Percentiles rank a stretch among this genome's conserved stretches.
Evolutionary conservation across 129 eudicot genomes (phyloP).

Genomic region (Pseudognaphalium luteoalbum): DNA sequence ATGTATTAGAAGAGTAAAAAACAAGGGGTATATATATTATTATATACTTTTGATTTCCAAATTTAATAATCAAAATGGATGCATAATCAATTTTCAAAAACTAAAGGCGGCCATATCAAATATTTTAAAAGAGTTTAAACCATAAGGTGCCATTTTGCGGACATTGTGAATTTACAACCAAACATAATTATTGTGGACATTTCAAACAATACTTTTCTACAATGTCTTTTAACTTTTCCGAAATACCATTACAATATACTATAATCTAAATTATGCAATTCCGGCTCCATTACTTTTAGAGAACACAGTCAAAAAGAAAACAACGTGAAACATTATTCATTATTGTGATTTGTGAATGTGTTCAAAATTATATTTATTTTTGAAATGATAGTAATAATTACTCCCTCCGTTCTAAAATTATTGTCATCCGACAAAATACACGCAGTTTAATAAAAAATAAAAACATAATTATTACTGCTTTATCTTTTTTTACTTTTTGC

Average conservation of each 20-base stretch:
- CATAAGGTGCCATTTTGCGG: slow-evolving; percentile 26
- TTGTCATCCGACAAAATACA: too few species aligned
- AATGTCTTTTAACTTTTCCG: slow-evolving; percentile 10
- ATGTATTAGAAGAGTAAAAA: too few species aligned
- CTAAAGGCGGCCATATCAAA: slow-evolving; percentile 36
- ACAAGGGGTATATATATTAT: neutral
- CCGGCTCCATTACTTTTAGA: neutral
- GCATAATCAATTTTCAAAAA: slow-evolving; percentile 23
- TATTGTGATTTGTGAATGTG: neutral
- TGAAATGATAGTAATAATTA: too few species aligned
- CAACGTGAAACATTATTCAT: too few species aligned
- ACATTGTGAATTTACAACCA: slow-evolving; percentile 14
- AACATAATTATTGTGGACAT: neutral
- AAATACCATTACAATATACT: neutral
- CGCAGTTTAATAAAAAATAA: too few species aligned
- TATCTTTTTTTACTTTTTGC: too few species aligned
- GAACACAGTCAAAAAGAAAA: neutral
- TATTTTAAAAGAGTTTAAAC: slow-evolving; percentile 26
- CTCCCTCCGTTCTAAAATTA: too few species aligned
- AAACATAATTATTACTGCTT: too few species aligned
- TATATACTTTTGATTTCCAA: neutral
- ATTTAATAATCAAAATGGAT: slow-evolving; percentile 3
- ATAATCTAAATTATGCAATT: too few species aligned
- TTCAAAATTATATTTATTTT: too few species aligned
- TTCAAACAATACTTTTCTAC: slow-evolving; percentile 8